Base-by-base conservation (phyloP, 805 yeast genomes). In the Wickerhamiella lipophila region DNA sequence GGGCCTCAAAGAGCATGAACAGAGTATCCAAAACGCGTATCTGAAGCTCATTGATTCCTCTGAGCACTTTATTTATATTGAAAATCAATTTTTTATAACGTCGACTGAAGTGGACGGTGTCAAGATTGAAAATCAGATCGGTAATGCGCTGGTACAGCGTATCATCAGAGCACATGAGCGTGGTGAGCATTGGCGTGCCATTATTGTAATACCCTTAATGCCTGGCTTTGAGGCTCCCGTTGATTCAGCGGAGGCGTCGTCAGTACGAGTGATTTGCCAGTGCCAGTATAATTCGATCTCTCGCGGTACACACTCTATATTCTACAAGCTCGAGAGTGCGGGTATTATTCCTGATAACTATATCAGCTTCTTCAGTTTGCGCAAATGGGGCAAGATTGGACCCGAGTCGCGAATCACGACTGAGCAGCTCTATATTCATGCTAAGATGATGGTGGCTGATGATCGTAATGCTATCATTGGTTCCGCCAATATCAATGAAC, bases 101-200 rank as follows among this genome's bases (percentile, higher is more conserved):
- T 79, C 95, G n/a, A 81, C 95, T 35, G 78, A 77, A 18, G 78
- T 84, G 60, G 68, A 64, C 38, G 94, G 94, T 36, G 81, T 80
- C 4, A 78, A 78, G 19, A 83, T 92, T 49, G 80, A 84, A 56
- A 92, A 92, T 64, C 73, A 85, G 61, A 83, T 92, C 55, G 98
- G 95, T 36, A 95, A 89, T 70, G 99, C 99, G 0, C 70, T 92
- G 41, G 97, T 92, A n/a, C 97, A 92, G 63, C 73, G 99, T 58
- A 88, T 89, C 49, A 82, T 88, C 29, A 73, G 87, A 42, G 98
- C 98, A 0, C 83, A 84, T 60, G 74, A 76, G 52, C 83, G 80
- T 52, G 77, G 78, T 4, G 81, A 77, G 48, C 64, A 69, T 9
- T 92, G 99, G 99, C 80, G 79, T 53, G 97, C 97, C 1, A 76